These are phyloP conservation scores for Cryphonectria parasitica DNA, from an alignment of 2,329 filamentous ascomycete species.

Conservation along the genomic window DNA sequence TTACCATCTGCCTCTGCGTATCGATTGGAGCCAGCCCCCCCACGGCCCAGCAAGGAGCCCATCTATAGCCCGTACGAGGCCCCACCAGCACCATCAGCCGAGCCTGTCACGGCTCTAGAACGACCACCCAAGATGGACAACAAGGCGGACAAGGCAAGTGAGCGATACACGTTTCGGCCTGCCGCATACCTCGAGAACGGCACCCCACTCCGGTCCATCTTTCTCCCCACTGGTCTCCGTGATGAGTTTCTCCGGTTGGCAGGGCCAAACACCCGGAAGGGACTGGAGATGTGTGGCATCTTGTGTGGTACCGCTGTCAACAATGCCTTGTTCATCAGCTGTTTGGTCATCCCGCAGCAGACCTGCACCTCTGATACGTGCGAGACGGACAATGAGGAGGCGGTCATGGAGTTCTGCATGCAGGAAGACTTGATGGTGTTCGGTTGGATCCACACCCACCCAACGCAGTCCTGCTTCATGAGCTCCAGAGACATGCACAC, in stretches of 20 bases:
- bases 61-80: constrained; percentile 23
- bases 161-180: constrained; percentile 77
- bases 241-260: constrained; percentile 75
- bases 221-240: constrained; percentile 78
- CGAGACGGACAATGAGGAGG: constrained; percentile 85
- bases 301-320: constrained; percentile 88
- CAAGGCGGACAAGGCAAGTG: constrained; percentile 36
- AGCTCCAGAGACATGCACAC: constrained; percentile 93
- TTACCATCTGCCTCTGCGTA: constrained; percentile 25
- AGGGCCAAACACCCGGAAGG: constrained; percentile 73
- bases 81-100: constrained; percentile 11
- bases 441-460: constrained; percentile 98
- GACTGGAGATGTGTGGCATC: constrained; percentile 94
- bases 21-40: constrained; percentile 36
- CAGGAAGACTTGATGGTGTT: constrained; percentile 81
- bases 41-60: constrained; percentile 45
- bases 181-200: constrained; percentile 90
- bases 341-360: constrained; percentile 89
- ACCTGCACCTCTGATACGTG: constrained; percentile 90
- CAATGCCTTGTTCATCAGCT: constrained; percentile 89
- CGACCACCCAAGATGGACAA: constrained; percentile 42
- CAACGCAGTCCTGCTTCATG: constrained; percentile 97
- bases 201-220: constrained; percentile 81
- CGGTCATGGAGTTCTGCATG: constrained; percentile 88
- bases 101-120: constrained; percentile 12